Conservation (phyloP, 371 early-diverging fungal species). For the Mortierella sp. region DNA sequence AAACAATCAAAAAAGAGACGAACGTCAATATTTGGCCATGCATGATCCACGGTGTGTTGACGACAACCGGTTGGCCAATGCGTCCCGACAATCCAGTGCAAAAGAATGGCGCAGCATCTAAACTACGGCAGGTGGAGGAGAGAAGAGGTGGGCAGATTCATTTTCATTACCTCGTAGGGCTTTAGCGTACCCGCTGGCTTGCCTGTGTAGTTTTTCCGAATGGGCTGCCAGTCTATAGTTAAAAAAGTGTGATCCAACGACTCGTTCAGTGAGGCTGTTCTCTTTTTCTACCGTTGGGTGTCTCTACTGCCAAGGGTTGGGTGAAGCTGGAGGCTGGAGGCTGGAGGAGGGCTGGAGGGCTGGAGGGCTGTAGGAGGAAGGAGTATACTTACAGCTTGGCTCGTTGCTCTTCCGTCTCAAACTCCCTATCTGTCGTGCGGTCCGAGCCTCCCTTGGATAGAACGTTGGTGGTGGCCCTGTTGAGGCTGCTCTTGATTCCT, state of each 20-base stretch:
- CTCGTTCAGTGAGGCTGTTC: not conserved
- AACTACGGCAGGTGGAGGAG: not conserved
- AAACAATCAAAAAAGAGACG: not conserved
- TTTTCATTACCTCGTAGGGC: constrained; percentile 74
- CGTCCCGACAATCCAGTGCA: no score
- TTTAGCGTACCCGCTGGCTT: constrained; percentile 94
- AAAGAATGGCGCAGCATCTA: no score
- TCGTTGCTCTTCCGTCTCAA: constrained; percentile 87
- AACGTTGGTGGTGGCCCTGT: constrained; percentile 84
- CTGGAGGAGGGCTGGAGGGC: not conserved
- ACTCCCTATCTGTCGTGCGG: constrained; percentile 72
- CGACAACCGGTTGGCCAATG: no score
- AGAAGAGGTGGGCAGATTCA: not conserved
- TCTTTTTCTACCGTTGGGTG: not conserved
- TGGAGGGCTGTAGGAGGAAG: not conserved
- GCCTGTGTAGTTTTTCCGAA: constrained; percentile 85
- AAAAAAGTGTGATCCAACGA: not conserved
- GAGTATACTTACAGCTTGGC: constrained; percentile 71
- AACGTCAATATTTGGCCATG: not conserved
- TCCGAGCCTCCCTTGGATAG: constrained; percentile 21
- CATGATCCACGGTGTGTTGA: no score
- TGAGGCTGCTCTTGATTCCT: constrained; percentile 87
- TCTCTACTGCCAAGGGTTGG: not conserved
- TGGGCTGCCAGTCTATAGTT: constrained; percentile 82
- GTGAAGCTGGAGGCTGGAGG: not conserved